Percentiles rank a stretch among this genome's conserved stretches.
phyloP scores from a whole-genome alignment of 2,329 filamentous ascomycete genomes.

The Domatiomyces catenatus region DNA sequence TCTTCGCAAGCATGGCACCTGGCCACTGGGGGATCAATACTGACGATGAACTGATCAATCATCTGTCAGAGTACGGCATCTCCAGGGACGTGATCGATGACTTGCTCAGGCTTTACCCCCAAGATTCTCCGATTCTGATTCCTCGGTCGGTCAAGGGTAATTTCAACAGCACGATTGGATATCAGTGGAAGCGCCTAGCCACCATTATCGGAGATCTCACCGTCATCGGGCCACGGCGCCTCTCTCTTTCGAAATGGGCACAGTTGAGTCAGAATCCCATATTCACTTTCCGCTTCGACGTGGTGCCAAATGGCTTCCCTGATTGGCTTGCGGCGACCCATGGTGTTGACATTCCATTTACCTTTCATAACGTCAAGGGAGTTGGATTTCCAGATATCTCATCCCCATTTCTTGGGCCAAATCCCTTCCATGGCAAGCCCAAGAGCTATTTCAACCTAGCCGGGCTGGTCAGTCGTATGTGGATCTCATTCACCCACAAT shows the following conservation, averaged over 20 bases:
- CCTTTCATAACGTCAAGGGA: constrained; percentile 35
- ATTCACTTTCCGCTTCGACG: constrained; percentile 51
- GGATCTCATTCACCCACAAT: constrained; percentile 36
- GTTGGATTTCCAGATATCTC: constrained; percentile 3
- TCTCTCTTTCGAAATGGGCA: constrained; percentile 38
- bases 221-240: constrained; percentile 42
- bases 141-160: constrained; percentile 1
- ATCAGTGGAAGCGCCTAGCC: constrained; percentile 39
- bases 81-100: constrained; percentile 9
- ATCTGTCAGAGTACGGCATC: constrained; percentile 21
- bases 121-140: constrained; percentile 18
- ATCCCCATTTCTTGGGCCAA: neutral
- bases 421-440: constrained; percentile 26
- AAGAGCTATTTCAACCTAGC: constrained; percentile 30
- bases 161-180: constrained; percentile 20
- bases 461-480: constrained; percentile 36
- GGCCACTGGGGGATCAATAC: constrained; percentile 34
- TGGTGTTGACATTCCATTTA: constrained; percentile 41
- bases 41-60: constrained; percentile 35
- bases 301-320: constrained; percentile 31
- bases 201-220: constrained; percentile 40
- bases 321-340: constrained; percentile 33
- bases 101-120: constrained; percentile 37
- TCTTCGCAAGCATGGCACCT: constrained; percentile 30
- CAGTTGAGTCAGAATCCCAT: constrained; percentile 30